Conservation (phyloP, 2,329 filamentous ascomycete genomes). For the Aureobasidium leucospermi region DNA sequence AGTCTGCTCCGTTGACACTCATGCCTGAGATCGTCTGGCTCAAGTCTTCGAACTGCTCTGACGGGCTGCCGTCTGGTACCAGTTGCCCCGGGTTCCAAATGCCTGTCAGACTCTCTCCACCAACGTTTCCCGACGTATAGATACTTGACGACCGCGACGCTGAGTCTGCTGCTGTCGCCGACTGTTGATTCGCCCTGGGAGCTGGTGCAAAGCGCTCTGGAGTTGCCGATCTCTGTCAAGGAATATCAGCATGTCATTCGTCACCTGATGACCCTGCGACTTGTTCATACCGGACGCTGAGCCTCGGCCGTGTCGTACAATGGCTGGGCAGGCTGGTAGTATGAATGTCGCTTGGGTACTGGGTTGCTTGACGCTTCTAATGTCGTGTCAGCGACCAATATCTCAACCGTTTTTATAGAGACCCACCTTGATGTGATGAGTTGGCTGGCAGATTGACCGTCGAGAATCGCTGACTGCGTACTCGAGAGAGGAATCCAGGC, state of each 20-base stretch:
- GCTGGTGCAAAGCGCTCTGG: background rate
- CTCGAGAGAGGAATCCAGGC: slow-evolving; percentile 10
- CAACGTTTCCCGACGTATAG: background rate
- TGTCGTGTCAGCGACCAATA: background rate
- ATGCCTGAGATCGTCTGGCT: background rate
- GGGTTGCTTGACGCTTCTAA: slow-evolving; percentile 2
- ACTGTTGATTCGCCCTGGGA: background rate
- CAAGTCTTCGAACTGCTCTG: background rate
- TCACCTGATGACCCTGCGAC: background rate
- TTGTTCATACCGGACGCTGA: slow-evolving; percentile 5
- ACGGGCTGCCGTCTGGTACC: background rate
- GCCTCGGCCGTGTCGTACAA: slow-evolving; percentile 9
- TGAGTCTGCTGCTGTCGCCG: background rate
- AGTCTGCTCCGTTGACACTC: slow-evolving; percentile 11
- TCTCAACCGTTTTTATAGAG: background rate
- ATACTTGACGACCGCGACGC: background rate
- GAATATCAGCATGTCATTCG: background rate
- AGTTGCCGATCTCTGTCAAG: background rate
- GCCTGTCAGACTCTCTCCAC: background rate
- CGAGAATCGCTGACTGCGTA: slow-evolving; percentile 13
- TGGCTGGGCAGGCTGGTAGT: slow-evolving; percentile 11
- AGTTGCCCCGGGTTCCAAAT: slow-evolving; percentile 9
- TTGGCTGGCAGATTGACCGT: background rate
- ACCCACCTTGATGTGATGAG: background rate
- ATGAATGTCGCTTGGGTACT: slow-evolving; percentile 10